Evolutionary conservation across 2,329 filamentous ascomycete species (phyloP).

Genomic region (Aspergillus bombycis): DNA sequence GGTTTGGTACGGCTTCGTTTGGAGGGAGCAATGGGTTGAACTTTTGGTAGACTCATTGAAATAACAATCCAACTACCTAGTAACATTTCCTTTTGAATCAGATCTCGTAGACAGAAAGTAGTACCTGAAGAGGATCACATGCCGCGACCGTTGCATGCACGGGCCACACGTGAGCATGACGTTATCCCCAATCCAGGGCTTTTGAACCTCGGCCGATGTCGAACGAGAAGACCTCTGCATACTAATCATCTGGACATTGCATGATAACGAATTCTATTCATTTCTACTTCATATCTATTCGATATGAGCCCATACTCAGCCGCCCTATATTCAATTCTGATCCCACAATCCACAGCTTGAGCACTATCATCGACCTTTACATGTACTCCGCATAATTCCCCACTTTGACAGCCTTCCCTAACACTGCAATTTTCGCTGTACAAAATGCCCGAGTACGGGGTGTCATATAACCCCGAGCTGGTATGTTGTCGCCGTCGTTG

Average conservation of each 20-base stretch:
- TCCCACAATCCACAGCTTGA: not conserved
- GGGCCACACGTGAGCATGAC: constrained; percentile 14
- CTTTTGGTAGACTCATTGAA: constrained; percentile 3
- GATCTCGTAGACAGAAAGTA: not conserved
- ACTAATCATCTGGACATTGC: constrained; percentile 6
- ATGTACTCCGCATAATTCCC: constrained; percentile 2
- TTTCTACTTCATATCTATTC: not conserved
- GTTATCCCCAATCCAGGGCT: constrained; percentile 8
- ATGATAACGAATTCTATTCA: not conserved
- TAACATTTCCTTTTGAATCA: not conserved
- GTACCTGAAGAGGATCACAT: constrained; percentile 6
- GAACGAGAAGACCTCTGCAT: not conserved
- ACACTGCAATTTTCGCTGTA: not conserved
- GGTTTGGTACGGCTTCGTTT: not conserved
- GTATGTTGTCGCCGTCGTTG: constrained; percentile 2
- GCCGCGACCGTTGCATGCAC: constrained; percentile 10
- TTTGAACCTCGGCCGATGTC: constrained; percentile 9
- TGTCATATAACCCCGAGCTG: constrained; percentile 17
- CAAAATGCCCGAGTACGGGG: constrained; percentile 15
- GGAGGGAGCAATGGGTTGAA: not conserved
- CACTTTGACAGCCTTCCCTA: not conserved
- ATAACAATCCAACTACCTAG: not conserved
- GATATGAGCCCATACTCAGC: not conserved
- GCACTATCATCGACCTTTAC: not conserved
- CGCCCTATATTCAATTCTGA: not conserved